phyloP scores from a whole-genome alignment of 1,284 basidiomycete genomes.

The Heliocybe sulcata region DNA sequence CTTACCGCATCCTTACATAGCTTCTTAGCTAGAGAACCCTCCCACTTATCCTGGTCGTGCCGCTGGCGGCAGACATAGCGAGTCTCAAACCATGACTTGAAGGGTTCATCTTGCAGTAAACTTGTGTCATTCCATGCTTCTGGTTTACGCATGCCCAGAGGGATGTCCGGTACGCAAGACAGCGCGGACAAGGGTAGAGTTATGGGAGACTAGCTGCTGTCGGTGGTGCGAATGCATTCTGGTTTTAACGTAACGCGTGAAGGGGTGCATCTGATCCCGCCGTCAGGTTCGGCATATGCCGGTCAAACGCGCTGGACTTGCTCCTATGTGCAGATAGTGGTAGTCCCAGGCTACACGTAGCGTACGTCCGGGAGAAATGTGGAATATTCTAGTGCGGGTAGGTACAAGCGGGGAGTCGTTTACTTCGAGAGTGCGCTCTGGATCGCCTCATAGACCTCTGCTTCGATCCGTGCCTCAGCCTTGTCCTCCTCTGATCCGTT shows the following conservation, averaged over 20 bases:
- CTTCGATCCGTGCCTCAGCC: slow-evolving; percentile 91
- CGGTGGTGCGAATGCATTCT: neutral
- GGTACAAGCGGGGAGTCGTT: slow-evolving; percentile 7
- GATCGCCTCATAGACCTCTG: slow-evolving; percentile 93
- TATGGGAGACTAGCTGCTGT: neutral
- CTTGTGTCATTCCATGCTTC: slow-evolving; percentile 16
- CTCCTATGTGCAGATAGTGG: too few species aligned
- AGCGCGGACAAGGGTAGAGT: neutral
- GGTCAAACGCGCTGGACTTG: neutral
- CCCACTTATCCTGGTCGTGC: neutral
- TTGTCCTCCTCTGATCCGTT: slow-evolving; percentile 91
- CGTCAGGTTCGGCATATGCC: neutral
- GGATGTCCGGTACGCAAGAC: neutral
- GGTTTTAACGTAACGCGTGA: too few species aligned
- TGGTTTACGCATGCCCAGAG: slow-evolving; percentile 13
- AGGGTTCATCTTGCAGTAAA: slow-evolving; percentile 22
- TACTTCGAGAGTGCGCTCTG: slow-evolving; percentile 80
- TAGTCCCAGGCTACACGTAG: too few species aligned
- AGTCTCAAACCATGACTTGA: slow-evolving; percentile 15
- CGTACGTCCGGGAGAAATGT: neutral
- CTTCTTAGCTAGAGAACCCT: neutral
- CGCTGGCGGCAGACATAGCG: neutral
- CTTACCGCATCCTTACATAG: neutral
- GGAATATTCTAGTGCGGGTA: neutral
- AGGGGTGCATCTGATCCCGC: too few species aligned